Evolutionary conservation across 768 basidiomycete species (phyloP), one percentile per base, ranked within the genome.

Genomic region (Hortiboletus flavorubellus): DNA sequence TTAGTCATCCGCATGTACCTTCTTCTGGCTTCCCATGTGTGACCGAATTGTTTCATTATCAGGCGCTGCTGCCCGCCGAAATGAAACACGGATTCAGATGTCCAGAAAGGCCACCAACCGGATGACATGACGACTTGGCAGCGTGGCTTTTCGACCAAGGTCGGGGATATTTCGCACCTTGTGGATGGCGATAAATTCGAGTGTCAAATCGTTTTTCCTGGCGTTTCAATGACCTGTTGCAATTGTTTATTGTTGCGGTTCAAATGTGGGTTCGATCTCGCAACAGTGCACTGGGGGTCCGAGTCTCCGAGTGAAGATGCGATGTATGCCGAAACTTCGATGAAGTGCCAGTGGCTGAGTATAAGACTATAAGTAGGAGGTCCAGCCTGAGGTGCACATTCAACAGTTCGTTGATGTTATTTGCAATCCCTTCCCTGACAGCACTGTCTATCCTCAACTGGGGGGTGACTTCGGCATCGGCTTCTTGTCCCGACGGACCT

Each of bases 291-390:
- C 21, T 21, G 21, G 21, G 21, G 21, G 21, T 21, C 21, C 21
- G 21, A 2, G 21, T n/a, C 1, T 21, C 21, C 21, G 21, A 21
- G 21, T 21, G 21, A 21, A 21, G 21, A 21, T 21, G 21, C 21
- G 21, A 21, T 1, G 21, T 21, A 21, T 21, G 21, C 21, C 21
- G 21, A 21, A 21, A 21, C 21, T 21, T 21, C 21, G 21, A 21
- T 21, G 21, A 21, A 21, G 21, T 21, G 21, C 1, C 21, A 21
- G 21, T 21, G 21, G 21, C 21, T 21, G 21, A 21, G 21, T 21
- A 1, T 21, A n/a, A n/a, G n/a, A n/a, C 21, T 58, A 61, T 61
- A 61, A 60, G 35, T 48, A 59, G 40, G 39, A 11, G 40, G n/a
- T 14, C 8, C 3, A 21, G 21, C 21, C 21, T 21, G 21, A 21